Conservation (phyloP, 2,329 filamentous ascomycete genomes). For the Pestalotiopsis sp. region DNA sequence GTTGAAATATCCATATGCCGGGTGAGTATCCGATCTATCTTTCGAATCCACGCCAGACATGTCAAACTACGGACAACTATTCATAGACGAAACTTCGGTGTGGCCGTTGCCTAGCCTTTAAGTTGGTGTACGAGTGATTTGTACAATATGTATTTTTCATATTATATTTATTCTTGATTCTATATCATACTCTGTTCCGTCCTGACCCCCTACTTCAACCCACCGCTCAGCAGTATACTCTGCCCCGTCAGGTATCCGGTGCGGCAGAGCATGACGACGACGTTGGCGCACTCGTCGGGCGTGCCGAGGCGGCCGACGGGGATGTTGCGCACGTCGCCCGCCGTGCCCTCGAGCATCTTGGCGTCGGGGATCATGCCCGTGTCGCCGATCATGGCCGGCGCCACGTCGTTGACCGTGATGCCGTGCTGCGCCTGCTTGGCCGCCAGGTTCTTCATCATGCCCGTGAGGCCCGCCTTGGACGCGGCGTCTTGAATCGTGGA, state of each 20-base stretch:
- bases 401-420: slow-evolving; percentile 70
- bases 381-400: slow-evolving; percentile 69
- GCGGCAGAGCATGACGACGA: slow-evolving; percentile 60
- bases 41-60: neutral
- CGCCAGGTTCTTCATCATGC: slow-evolving; percentile 68
- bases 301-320: slow-evolving; percentile 60
- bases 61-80: neutral
- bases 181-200: too few species aligned
- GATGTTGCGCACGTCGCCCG: slow-evolving; percentile 62
- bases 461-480: slow-evolving; percentile 63
- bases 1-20: neutral
- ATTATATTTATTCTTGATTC: neutral
- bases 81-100: neutral
- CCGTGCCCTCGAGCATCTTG: slow-evolving; percentile 50
- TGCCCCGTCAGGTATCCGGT: slow-evolving; percentile 65
- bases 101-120: neutral
- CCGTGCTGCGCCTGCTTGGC: slow-evolving; percentile 60
- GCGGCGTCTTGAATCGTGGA: slow-evolving; percentile 41
- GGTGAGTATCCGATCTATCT: neutral
- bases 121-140: neutral
- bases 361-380: slow-evolving; percentile 65
- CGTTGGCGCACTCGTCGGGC: slow-evolving; percentile 62
- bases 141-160: neutral
- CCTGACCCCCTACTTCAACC: slow-evolving; percentile 42
- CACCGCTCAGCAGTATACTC: slow-evolving; percentile 55